Base-by-base conservation (phyloP, 306 rosid genomes). In the Rosa lucieae region DNA sequence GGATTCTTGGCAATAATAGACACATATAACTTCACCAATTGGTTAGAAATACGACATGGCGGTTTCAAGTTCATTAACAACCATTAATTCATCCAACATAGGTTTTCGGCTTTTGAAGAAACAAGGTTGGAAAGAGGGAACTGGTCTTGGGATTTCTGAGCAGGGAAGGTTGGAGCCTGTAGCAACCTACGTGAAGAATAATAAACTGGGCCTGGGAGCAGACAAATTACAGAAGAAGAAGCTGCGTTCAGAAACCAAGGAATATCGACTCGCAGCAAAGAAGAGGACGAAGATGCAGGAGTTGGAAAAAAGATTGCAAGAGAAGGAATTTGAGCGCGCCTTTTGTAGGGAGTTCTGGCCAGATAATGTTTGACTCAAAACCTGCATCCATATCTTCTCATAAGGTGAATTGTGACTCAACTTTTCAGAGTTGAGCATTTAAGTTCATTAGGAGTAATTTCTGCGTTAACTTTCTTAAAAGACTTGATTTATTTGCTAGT, bases 101-200 rank as follows among this genome's bases (percentile, higher is more conserved):
- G 98, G 97, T n/a, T 93, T 93, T 85, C 86, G 90, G 98, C 93
- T 93, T 65, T 82, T 93, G 90, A 91, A 90, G 89, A 93, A 91
- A 81, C 98, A 89, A 42, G 98, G 98, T 49, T 93, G 98, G 98
- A 91, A 89, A 85, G 98, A 93, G 88, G 98, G 98, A 53, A 87
- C 97, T 11, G 98, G 98, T 79, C 97, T 93, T 74, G 98, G 98
- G 14, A 74, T 89, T 70, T 90, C 93, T 80, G 87, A 93, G 84
- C 98, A 91, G 97, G 97, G 98, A 80, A 91, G 94, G 77, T 73
- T 91, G 85, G 97, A 91, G 66, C 98, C 98, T 10, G 85, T 93
- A 67, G 86, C 90, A 76, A 72, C 94, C 40, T 72, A 63, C 84
- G 66, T 88, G 84, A 93, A 93, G 90, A 91, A 89, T 80, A 89